Evolutionary conservation across 2,329 filamentous ascomycete species (phyloP), one percentile per base, ranked within the genome.

Genomic region (Aspergillus luchuensis): DNA sequence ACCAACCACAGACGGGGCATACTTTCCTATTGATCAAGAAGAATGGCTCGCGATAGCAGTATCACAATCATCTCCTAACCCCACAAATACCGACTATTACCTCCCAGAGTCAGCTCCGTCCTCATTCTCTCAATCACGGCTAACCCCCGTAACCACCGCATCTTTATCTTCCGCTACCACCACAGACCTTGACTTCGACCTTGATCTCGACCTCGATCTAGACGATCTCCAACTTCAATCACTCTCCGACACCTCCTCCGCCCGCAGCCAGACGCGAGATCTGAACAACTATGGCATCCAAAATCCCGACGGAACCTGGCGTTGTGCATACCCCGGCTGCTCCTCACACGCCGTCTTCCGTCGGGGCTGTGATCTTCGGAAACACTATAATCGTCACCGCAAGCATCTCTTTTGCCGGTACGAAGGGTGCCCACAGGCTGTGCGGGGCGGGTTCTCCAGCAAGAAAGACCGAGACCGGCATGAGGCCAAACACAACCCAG

Each of bases 391-490:
- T 69, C 78, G 85, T 13, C 85, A 88, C 71, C 84, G 81, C 28
- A 87, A 87, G 66, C 80, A 84, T 15, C 81, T 87, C 56, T 87
- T 86, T 71, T 88, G 85, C 71, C 82, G 84, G 4, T 79, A 85
- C 60, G 77, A 82, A 52, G 83, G 84, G 11, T 88, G 85, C 69
- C 83, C 84, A 11, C 84, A 87, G 66, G 78, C 83, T 8, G 78
- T 75, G 2, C 80, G 81, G 38, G 84, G 84, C 33, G 85, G 85
- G 0, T 88, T 87, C 69, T 86, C 84, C 6, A 86, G 83, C 68
- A 87, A 86, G 69, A 88, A 88, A 67, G 85, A 88, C 63, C 81
- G 85, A 19, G 82, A 83, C 25, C 75, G 85, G 41, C 85, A 88
- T 63, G 85, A 87, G 70, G 85, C 85, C 47, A 87, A 86, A 69